phyloP scores from a whole-genome alignment of 345 rosid species.

The Eucalyptus marginata region DNA sequence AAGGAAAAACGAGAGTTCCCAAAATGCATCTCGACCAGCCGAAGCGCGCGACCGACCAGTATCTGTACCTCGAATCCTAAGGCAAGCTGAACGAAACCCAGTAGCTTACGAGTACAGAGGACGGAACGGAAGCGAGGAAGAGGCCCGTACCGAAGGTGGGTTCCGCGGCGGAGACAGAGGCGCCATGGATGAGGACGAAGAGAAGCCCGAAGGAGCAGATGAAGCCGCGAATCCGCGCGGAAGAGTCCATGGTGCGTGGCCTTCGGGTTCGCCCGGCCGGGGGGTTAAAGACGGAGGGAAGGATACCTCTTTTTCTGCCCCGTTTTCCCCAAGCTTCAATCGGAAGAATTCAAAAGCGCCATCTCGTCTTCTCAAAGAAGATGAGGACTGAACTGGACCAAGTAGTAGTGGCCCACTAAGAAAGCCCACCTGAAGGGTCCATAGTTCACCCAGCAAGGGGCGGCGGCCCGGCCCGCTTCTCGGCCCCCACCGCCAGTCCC shows the following conservation, averaged over 20 bases:
- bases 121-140: not conserved
- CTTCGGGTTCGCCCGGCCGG: not conserved
- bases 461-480: not conserved
- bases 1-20: not conserved
- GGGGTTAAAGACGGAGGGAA: not conserved
- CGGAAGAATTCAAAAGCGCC: not conserved
- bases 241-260: not conserved
- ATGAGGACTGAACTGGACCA: not conserved
- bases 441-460: not conserved
- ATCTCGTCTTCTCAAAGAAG: not conserved
- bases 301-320: not conserved
- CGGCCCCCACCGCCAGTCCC: fast-evolving
- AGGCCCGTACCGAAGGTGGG: not conserved
- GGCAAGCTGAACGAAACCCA: not conserved
- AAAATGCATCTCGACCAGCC: not conserved
- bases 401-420: not conserved
- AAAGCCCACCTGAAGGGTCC: not conserved
- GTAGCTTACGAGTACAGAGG: not conserved
- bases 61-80: not conserved
- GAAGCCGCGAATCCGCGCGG: not conserved
- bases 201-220: not conserved
- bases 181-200: not conserved
- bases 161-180: not conserved
- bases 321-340: not conserved
- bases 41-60: not conserved